Evolutionary conservation across 345 rosid species (phyloP), one percentile per base, ranked within the genome.

Genomic region (Alliaria petiolata): DNA sequence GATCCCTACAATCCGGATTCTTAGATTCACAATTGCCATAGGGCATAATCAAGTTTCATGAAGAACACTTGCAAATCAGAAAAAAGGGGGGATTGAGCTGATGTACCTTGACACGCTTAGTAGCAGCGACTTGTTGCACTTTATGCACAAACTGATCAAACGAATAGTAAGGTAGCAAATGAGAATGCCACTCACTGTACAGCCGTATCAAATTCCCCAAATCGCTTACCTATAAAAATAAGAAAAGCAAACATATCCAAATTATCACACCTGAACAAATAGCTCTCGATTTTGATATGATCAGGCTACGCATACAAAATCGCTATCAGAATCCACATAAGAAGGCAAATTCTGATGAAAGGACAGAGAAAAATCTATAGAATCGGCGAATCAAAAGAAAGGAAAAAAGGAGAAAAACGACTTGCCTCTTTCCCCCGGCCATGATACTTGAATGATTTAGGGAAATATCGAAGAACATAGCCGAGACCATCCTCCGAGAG

Each of bases 381-480:
- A 26, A 42, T 25, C 55, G 15, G 8, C 14, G 17, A 28, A 20
- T n/a, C 4, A 30, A 14, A 33, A 40, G 9, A 17, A 40, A 15
- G 25, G 6, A 39, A 51, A 36, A n/a, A 46, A 0, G 1, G 3
- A 11, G 31, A 4, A 2, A 55, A 43, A 0, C 14, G 62, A 55
- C 74, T 67, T 59, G 81, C 98, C 99, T 91, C 99, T 62, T 84
- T 86, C n/a, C 96, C 91, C 14, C 88, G 90, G 65, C 97, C 92
- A 5, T 84, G 85, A 66, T 69, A 88, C 79, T 76, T 95, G 80
- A 95, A 91, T 71, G 86, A 78, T 67, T 83, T 81, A 77, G 99
- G 96, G 36, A 91, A 95, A 76, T 91, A 84, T 28, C 93, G 93
- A 33, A 95, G 97, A 72, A 91, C 80, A 43, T 83, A 91, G 16